Conservation (phyloP, 2,329 filamentous ascomycete genomes). For the Coniochaeta sp. region DNA sequence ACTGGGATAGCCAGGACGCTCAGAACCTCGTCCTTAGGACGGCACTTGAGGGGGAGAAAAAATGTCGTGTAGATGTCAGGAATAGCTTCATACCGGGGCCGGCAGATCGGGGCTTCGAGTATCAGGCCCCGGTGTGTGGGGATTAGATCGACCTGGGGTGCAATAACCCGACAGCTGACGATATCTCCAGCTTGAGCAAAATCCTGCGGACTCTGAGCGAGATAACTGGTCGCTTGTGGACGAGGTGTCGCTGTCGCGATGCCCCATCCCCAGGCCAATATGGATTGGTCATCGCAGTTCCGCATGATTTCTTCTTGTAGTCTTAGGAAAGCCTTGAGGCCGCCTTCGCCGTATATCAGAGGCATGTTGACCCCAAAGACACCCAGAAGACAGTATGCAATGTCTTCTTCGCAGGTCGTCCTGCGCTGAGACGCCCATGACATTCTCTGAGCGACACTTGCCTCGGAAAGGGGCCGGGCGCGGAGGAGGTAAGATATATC, state of each 20-base stretch:
- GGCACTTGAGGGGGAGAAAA: background rate
- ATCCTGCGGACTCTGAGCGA: background rate
- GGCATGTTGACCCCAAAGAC: constrained; percentile 6
- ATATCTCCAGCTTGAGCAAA: background rate
- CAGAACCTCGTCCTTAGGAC: background rate
- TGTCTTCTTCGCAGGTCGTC: constrained; percentile 5
- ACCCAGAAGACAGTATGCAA: constrained; percentile 8
- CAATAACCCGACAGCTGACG: background rate
- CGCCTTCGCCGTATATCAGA: constrained; percentile 6
- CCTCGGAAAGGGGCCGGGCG: background rate
- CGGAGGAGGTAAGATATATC: background rate
- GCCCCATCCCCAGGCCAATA: background rate
- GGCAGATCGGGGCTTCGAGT: background rate
- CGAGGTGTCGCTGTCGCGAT: background rate
- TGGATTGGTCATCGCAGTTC: background rate
- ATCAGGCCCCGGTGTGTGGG: background rate
- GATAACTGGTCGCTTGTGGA: background rate
- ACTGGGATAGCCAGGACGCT: background rate
- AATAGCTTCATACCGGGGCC: background rate
- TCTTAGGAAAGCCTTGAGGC: background rate
- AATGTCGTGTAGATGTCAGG: background rate
- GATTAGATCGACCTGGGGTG: background rate
- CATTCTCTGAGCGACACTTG: background rate
- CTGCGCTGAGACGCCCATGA: constrained; percentile 5
- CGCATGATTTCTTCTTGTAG: background rate